A percentile compares a stretch with the other conserved stretches of the same genome.
Evolutionary conservation across 805 yeast genomes (phyloP).

Genomic region (Candida sithepensis): DNA sequence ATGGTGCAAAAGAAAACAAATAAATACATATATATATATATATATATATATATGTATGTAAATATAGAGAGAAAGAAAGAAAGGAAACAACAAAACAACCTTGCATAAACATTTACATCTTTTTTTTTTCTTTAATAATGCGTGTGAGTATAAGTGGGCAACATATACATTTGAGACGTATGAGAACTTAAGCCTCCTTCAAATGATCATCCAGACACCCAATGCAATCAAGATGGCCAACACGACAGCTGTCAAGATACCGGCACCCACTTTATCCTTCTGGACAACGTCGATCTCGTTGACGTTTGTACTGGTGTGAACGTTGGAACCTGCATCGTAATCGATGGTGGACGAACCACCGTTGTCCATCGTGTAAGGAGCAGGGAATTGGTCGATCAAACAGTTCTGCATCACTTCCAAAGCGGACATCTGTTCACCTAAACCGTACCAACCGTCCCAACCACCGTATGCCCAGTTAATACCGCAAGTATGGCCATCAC

Average conservation of each 20-base stretch:
- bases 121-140: too few species aligned
- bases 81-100: too few species aligned
- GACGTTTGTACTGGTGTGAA: constrained; percentile 42
- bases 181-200: too few species aligned
- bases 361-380: constrained; percentile 57
- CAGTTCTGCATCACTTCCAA: constrained; percentile 57
- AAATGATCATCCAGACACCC: constrained; percentile 68
- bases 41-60: too few species aligned
- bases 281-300: constrained; percentile 47
- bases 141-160: too few species aligned
- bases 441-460: constrained; percentile 69
- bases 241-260: constrained; percentile 75
- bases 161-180: too few species aligned
- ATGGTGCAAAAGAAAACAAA: too few species aligned
- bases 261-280: constrained; percentile 86
- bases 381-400: constrained; percentile 36
- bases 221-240: constrained; percentile 59
- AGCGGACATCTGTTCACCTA: constrained; percentile 84
- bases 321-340: constrained; percentile 46
- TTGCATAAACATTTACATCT: too few species aligned
- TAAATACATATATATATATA: too few species aligned
- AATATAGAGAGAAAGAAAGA: too few species aligned
- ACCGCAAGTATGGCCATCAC: constrained; percentile 86
- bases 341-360: constrained; percentile 74
- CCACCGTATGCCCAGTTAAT: constrained; percentile 56